Evolutionary conservation across 805 yeast species (phyloP).

Genomic region (Ogataea paraovalis): DNA sequence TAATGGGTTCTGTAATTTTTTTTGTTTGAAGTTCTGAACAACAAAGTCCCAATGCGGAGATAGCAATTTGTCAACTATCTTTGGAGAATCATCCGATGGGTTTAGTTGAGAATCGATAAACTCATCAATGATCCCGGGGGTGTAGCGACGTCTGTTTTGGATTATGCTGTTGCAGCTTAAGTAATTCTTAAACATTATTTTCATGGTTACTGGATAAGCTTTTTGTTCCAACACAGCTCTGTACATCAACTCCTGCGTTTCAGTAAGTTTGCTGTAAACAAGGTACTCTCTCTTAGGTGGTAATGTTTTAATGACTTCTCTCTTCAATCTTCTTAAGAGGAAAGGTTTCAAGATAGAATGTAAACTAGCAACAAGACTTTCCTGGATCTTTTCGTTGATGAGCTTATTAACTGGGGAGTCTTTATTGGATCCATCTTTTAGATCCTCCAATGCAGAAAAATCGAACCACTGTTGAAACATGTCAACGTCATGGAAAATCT

Average conservation of each 20-base stretch:
- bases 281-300: slow-evolving; percentile 92
- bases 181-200: slow-evolving; percentile 49
- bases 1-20: slow-evolving; percentile 59
- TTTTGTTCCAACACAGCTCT: slow-evolving; percentile 40
- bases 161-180: slow-evolving; percentile 36
- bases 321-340: slow-evolving; percentile 74
- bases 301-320: slow-evolving; percentile 60
- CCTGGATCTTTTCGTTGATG: slow-evolving; percentile 55
- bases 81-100: slow-evolving; percentile 3
- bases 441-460: slow-evolving; percentile 53
- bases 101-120: slow-evolving; percentile 33
- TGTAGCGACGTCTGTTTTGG: slow-evolving; percentile 12
- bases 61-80: slow-evolving; percentile 6
- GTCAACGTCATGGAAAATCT: slow-evolving; percentile 84
- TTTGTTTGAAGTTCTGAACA: slow-evolving; percentile 41
- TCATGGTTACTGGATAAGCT: slow-evolving; percentile 42
- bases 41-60: slow-evolving; percentile 28
- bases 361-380: slow-evolving; percentile 64
- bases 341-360: slow-evolving; percentile 91
- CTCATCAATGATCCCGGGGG: slow-evolving; percentile 33
- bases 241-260: slow-evolving; percentile 53
- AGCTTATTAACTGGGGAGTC: slow-evolving; percentile 40
- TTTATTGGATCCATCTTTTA: slow-evolving; percentile 34
- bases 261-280: slow-evolving; percentile 65
- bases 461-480: slow-evolving; percentile 95